phyloP scores from a whole-genome alignment of 2,329 filamentous ascomycete species.

The Aspergillus uvarum region DNA sequence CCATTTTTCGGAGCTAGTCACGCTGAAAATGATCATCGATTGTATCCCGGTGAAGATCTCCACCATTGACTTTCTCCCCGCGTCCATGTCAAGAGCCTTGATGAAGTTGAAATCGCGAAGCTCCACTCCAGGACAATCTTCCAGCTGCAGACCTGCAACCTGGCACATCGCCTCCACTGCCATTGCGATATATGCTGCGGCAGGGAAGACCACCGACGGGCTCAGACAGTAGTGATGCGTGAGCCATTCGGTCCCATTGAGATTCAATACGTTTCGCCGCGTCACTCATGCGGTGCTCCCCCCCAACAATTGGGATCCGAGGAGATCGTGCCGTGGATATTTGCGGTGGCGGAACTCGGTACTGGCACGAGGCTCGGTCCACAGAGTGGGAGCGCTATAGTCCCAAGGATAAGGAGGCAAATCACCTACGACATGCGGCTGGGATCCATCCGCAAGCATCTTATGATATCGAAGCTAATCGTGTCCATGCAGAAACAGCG shows the following conservation, averaged over 20 bases:
- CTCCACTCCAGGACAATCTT: neutral
- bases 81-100: neutral
- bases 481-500: neutral
- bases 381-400: slow-evolving; percentile 18
- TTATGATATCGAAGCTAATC: neutral
- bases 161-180: slow-evolving; percentile 27
- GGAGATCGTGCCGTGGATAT: slow-evolving; percentile 22
- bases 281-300: slow-evolving; percentile 7
- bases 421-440: slow-evolving; percentile 15
- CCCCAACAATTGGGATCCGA: slow-evolving; percentile 19
- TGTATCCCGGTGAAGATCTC: neutral
- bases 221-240: slow-evolving; percentile 28
- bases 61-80: neutral
- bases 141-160: neutral
- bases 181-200: slow-evolving; percentile 30
- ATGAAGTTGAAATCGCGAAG: neutral
- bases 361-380: slow-evolving; percentile 24
- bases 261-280: slow-evolving; percentile 32
- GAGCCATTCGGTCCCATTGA: slow-evolving; percentile 30
- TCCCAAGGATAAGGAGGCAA: slow-evolving; percentile 29
- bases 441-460: neutral
- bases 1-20: neutral
- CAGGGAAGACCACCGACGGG: slow-evolving; percentile 27
- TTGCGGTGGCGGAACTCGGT: slow-evolving; percentile 16
- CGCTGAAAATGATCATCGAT: neutral